phyloP scores from a whole-genome alignment of 148 eudicot genomes.

The Chenopodium berlandieri region DNA sequence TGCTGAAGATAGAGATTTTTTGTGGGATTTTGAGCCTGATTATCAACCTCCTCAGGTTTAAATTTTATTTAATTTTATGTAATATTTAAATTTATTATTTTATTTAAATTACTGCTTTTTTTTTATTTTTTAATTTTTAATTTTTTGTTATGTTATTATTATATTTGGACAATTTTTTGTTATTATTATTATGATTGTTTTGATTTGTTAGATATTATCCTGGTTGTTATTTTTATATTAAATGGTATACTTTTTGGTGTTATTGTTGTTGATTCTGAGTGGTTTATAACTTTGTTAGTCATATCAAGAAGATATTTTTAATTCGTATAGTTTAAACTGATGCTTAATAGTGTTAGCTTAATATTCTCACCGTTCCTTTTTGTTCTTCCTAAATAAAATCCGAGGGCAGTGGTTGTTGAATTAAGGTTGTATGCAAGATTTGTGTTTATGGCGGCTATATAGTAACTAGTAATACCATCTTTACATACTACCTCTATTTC shows the following conservation, averaged over 20 bases:
- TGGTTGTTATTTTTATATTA: neutral
- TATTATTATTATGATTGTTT: neutral
- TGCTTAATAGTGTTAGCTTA: neutral
- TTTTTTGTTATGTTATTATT: no score
- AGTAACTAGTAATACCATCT: neutral
- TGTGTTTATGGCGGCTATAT: neutral
- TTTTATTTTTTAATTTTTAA: no score
- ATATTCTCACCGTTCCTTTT: no score
- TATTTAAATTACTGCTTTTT: no score
- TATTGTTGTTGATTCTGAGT: neutral
- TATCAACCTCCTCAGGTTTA: slow-evolving; percentile 28
- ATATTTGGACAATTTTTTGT: neutral
- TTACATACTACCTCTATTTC: no score
- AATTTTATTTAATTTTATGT: neutral
- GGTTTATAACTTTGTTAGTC: neutral
- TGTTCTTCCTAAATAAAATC: no score
- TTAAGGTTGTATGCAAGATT: no score
- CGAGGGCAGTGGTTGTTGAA: no score
- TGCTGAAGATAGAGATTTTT: slow-evolving; percentile 21
- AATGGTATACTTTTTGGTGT: neutral
- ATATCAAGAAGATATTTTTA: slow-evolving; percentile 1
- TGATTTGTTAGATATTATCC: neutral
- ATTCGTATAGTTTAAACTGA: neutral
- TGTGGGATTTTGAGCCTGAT: slow-evolving; percentile 34
- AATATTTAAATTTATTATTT: neutral